Evolutionary conservation across 2,329 filamentous ascomycete genomes (phyloP), one percentile per base, ranked within the genome.

Genomic region (Corniculantispora saksenae): DNA sequence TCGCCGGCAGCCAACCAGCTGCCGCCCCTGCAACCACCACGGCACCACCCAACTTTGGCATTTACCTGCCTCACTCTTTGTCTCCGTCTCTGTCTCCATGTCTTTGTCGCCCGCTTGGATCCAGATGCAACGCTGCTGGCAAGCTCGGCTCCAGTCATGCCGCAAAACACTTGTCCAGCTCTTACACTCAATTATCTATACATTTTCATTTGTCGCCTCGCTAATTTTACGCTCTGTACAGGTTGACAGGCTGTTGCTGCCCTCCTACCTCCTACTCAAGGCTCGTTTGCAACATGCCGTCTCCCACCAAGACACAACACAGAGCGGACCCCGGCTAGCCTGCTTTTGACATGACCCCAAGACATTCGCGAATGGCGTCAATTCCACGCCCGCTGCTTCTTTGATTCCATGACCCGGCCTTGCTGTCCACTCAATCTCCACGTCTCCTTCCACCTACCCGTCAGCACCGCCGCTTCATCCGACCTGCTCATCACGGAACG

Each of bases 391-490:
- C 51, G 21, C 23, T 8, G n/a, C 25, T 45, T 43, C 58, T 17
- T 40, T 40, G n/a, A 43, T 61, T 51, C 21, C 59, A 56, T 32
- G 27, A 38, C 19, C 17, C 48, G 51, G 21, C 19, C 23, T 25
- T 5, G 5, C 32, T 27, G 45, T 27, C 6, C 3, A n/a, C 8
- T 19, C 10, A 27, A 7, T 27, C 3, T 54, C 51, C 21, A 19
- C 19, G 45, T 10, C 35, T 9, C 15, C 13, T 9, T 51, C 21
- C 12, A 32, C 21, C 21, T 35, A 25, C 25, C 48, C 17, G 12
- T 38, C 38, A 35, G 19, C 19, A 15, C 17, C 45, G 59, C 59
- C 48, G 59, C 32, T 43, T 35, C 48, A 61, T 61, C 59, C 59
- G 59, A 38, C n/a, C 50, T 61, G n/a, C 21, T 32, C 17, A n/a